A percentile compares a stretch with the other conserved stretches of the same genome.
Evolutionary conservation across 305 asterid species (phyloP).

Genomic region (Nicotiana rustica): DNA sequence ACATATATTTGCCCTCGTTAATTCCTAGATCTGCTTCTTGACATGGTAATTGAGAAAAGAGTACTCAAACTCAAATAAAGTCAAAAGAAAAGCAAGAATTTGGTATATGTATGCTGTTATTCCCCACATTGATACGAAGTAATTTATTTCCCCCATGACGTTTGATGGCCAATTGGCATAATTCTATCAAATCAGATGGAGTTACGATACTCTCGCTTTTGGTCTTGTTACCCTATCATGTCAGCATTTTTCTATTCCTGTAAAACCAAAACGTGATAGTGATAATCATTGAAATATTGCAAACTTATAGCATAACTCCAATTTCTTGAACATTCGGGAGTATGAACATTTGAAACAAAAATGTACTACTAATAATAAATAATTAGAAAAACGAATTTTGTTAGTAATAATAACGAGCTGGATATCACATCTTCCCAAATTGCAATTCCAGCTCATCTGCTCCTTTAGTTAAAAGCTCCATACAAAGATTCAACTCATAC

Average conservation of each 20-base stretch:
- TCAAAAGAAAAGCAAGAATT: neutral
- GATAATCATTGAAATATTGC: neutral
- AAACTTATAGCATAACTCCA: constrained; percentile 1
- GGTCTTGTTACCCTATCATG: neutral
- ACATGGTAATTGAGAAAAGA: neutral
- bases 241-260: neutral
- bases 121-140: too few relatives aligned
- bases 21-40: too few relatives aligned
- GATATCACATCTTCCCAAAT: constrained; percentile 6
- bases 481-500: neutral
- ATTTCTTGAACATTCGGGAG: neutral
- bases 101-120: neutral
- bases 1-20: too few relatives aligned
- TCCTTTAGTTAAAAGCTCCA: neutral
- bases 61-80: too few relatives aligned
- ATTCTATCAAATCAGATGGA: neutral
- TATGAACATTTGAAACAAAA: constrained; percentile 18
- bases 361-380: neutral
- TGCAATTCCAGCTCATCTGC: constrained; percentile 29
- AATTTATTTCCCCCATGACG: neutral
- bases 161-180: neutral
- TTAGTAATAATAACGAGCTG: neutral
- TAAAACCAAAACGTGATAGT: too few relatives aligned
- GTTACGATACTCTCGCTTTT: neutral
- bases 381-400: neutral